Percentiles rank a stretch among this genome's conserved stretches.
Conservation (phyloP, 768 basidiomycete species). For the Xerocomellus chrysenteron region DNA sequence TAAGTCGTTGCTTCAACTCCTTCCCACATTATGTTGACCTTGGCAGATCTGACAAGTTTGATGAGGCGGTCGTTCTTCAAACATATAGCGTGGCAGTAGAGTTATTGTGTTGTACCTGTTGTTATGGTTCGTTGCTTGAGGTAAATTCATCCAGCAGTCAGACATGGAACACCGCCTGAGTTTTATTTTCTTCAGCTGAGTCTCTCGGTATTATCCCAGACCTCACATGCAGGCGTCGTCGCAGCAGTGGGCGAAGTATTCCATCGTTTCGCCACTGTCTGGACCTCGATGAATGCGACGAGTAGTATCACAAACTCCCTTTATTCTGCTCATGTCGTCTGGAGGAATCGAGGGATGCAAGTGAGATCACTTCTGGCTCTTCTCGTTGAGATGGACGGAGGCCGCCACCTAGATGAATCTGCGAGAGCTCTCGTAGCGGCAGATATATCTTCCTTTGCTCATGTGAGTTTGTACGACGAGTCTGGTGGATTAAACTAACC, state of each 20-base stretch:
- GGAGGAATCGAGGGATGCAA: slow-evolving; percentile 64
- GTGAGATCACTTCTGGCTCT: slow-evolving; percentile 63
- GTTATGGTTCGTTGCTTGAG: slow-evolving; percentile 68
- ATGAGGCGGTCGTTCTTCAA: slow-evolving; percentile 43
- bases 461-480: slow-evolving; percentile 41
- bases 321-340: slow-evolving; percentile 58
- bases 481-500: not conserved
- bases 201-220: slow-evolving; percentile 52
- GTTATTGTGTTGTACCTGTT: slow-evolving; percentile 59
- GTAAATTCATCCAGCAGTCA: slow-evolving; percentile 33
- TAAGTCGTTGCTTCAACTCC: slow-evolving; percentile 25
- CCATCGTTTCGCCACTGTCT: slow-evolving; percentile 68
- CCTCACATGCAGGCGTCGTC: slow-evolving; percentile 51
- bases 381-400: slow-evolving; percentile 64
- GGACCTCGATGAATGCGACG: slow-evolving; percentile 73
- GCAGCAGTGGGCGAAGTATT: slow-evolving; percentile 67
- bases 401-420: slow-evolving; percentile 49
- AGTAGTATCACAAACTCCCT: slow-evolving; percentile 56
- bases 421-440: slow-evolving; percentile 59
- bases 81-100: slow-evolving; percentile 59
- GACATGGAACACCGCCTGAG: slow-evolving; percentile 3
- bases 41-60: slow-evolving; percentile 29
- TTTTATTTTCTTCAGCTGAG: slow-evolving; percentile 43
- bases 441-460: slow-evolving; percentile 60
- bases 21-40: not conserved